phyloP scores from a whole-genome alignment of 495 filamentous ascomycete genomes.

The Copromyces sp. region DNA sequence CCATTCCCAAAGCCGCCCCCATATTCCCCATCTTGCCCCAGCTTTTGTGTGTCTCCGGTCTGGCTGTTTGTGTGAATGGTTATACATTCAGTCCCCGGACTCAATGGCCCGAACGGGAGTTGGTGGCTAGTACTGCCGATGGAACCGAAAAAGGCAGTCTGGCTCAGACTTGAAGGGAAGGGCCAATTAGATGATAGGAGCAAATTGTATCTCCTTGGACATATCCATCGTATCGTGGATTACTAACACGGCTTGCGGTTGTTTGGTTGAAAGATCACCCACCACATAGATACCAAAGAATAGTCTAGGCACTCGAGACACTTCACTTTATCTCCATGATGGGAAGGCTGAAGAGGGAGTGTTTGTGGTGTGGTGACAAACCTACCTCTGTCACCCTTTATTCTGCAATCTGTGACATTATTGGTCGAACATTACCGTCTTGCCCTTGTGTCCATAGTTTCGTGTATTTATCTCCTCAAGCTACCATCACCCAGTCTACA shows the following conservation, averaged over 20 bases:
- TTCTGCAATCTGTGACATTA: too few species aligned
- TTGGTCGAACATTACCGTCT: too few species aligned
- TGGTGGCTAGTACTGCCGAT: neutral
- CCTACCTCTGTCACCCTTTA: too few species aligned
- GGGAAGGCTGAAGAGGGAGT: neutral
- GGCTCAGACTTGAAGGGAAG: neutral
- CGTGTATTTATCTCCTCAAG: too few species aligned
- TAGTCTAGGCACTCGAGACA: neutral
- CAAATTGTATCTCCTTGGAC: neutral
- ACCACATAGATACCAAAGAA: neutral
- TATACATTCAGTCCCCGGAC: neutral
- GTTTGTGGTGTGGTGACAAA: neutral
- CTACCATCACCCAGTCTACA: too few species aligned
- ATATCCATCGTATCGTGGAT: neutral
- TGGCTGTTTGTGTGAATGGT: neutral
- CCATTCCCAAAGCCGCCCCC: too few species aligned
- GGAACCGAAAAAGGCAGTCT: too few species aligned
- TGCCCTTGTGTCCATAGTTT: too few species aligned
- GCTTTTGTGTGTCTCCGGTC: neutral
- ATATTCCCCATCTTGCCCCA: neutral
- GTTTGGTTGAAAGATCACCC: neutral
- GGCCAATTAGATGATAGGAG: neutral
- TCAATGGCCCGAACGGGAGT: neutral
- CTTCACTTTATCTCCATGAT: too few species aligned
- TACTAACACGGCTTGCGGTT: neutral